Evolutionary conservation across 495 filamentous ascomycete genomes (phyloP).

Genomic region (Ascobolus immersus): DNA sequence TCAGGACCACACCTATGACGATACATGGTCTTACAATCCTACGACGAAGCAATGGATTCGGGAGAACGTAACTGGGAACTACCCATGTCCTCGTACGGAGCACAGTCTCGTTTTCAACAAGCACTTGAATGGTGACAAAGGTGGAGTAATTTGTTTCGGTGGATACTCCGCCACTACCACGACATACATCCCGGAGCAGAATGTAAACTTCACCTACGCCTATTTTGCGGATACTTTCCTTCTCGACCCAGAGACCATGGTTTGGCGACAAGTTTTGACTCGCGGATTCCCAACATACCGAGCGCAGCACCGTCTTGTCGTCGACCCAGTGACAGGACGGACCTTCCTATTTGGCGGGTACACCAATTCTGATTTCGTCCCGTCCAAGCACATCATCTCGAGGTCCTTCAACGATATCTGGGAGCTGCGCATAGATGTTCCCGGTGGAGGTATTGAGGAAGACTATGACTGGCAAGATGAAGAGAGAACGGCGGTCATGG

Average conservation of each 20-base stretch:
- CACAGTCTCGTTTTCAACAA: constrained; percentile 7
- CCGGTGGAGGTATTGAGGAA: constrained; percentile 5
- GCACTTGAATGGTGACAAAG: constrained; percentile 1
- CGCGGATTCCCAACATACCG: constrained; percentile 11
- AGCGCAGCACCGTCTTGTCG: constrained; percentile 6
- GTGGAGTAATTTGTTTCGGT: constrained; percentile 7
- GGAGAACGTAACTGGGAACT: constrained; percentile 9
- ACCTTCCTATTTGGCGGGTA: constrained; percentile 10
- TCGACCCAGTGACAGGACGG: constrained; percentile 6
- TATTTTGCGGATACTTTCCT: constrained; percentile 11
- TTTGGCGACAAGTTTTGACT: constrained; percentile 9
- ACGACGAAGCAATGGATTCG: constrained; percentile 7
- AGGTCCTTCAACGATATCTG: constrained; percentile 9
- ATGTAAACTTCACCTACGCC: constrained; percentile 7
- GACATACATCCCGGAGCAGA: constrained; percentile 6
- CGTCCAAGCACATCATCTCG: constrained; percentile 5
- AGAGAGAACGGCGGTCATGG: constrained; percentile 10
- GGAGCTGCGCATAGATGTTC: constrained; percentile 10
- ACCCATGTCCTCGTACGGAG: constrained; percentile 10
- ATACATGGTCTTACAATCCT: constrained; percentile 10
- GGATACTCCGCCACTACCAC: constrained; percentile 11
- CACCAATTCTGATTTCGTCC: constrained; percentile 10
- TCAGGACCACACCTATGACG: constrained; percentile 10
- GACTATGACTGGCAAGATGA: too few relatives aligned
- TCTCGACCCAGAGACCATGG: constrained; percentile 6